These are phyloP conservation scores for Ceratocystis ficicola DNA, from an alignment of 2,329 filamentous ascomycete genomes.

Conservation along the genomic window DNA sequence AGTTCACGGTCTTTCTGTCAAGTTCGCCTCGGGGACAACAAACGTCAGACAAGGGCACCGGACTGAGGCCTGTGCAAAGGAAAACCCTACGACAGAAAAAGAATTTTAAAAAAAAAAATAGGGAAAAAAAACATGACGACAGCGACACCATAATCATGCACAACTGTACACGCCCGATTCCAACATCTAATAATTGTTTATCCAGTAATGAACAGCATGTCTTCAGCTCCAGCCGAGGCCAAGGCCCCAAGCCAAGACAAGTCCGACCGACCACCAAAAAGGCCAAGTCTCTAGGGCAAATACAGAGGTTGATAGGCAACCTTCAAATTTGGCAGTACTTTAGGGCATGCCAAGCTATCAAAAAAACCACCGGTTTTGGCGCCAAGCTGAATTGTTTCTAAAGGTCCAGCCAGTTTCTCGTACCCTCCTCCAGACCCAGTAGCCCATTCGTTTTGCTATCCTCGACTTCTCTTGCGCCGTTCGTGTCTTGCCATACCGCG, in stretches of 20 bases:
- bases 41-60: constrained; percentile 8
- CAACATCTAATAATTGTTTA: background rate
- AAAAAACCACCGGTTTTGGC: background rate
- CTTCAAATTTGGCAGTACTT: background rate
- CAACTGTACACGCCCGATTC: background rate
- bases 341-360: constrained; percentile 3
- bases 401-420: constrained; percentile 3
- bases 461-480: background rate
- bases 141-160: background rate
- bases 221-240: background rate
- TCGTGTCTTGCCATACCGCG: background rate
- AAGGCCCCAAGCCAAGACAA: background rate
- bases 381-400: constrained; percentile 12
- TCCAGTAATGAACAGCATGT: background rate
- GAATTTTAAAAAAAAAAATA: background rate
- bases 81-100: background rate
- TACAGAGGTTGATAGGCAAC: background rate
- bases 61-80: constrained; percentile 1
- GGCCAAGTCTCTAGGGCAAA: background rate
- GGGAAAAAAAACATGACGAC: background rate
- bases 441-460: too few relatives aligned
- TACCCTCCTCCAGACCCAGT: background rate
- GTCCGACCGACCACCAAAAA: background rate
- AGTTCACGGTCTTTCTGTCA: constrained; percentile 11
- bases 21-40: constrained; percentile 3